Evolutionary conservation across 306 rosid species (phyloP).

Genomic region (Pachyrhizus erosus): DNA sequence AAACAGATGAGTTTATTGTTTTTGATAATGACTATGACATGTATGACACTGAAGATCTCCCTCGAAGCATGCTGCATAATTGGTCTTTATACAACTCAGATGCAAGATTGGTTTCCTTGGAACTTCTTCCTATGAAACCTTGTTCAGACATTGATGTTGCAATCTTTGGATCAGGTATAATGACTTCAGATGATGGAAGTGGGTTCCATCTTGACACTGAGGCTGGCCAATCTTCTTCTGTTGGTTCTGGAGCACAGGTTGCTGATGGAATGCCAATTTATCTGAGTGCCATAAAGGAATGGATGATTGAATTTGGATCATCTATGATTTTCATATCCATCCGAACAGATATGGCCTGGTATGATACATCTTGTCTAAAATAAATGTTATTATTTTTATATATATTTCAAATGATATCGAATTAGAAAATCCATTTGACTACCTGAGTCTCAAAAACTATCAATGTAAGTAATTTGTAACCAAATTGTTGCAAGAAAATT

Average conservation of each 20-base stretch:
- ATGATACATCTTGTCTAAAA: slow-evolving; percentile 42
- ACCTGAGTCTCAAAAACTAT: slow-evolving; percentile 24
- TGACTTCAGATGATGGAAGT: slow-evolving; percentile 89
- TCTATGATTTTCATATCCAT: slow-evolving; percentile 86
- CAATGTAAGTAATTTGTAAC: not conserved
- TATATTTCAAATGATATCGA: not conserved
- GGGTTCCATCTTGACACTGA: slow-evolving; percentile 83
- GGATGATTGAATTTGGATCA: slow-evolving; percentile 96
- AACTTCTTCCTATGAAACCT: slow-evolving; percentile 97
- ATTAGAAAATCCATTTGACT: slow-evolving; percentile 12
- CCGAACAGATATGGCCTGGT: slow-evolving; percentile 98
- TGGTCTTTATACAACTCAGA: slow-evolving; percentile 94
- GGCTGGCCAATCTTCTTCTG: slow-evolving; percentile 65
- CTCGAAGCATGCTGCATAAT: slow-evolving; percentile 83
- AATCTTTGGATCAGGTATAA: slow-evolving; percentile 85
- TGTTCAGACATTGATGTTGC: slow-evolving; percentile 94
- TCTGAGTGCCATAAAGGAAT: slow-evolving; percentile 91
- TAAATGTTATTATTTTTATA: not conserved
- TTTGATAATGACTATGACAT: slow-evolving; percentile 63
- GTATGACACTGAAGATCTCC: slow-evolving; percentile 72
- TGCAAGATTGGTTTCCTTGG: slow-evolving; percentile 85
- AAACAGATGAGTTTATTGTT: slow-evolving; percentile 76
- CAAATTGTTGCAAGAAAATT: slow-evolving; percentile 8
- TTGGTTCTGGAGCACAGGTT: slow-evolving; percentile 54
- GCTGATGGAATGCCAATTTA: slow-evolving; percentile 88